Conservation (phyloP, 2,329 filamentous ascomycete species). For the Fusarium sp. region DNA sequence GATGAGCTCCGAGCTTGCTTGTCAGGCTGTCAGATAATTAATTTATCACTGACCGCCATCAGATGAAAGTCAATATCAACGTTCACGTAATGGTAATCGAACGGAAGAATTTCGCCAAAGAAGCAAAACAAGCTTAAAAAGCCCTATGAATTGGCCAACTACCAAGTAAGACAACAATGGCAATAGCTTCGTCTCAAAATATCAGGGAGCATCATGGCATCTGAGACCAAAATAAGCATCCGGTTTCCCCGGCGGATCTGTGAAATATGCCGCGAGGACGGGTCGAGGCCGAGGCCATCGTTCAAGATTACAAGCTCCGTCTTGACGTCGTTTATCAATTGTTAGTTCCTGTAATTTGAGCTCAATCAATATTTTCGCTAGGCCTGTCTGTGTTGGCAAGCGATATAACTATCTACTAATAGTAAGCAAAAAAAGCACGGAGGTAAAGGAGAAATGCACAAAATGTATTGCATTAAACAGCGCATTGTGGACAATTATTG, state of each 20-base stretch:
- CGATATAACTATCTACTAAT: conserved; percentile 16
- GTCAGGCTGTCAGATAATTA: conserved; percentile 10
- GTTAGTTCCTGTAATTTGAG: conserved; percentile 35
- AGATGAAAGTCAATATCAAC: conserved; percentile 9
- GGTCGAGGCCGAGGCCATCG: conserved; percentile 15
- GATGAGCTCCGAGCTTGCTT: background rate
- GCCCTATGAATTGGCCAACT: background rate
- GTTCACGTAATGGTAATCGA: conserved; percentile 2
- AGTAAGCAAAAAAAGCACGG: conserved; percentile 13
- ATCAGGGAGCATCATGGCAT: conserved; percentile 26
- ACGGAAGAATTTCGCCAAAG: conserved; percentile 5
- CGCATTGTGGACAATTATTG: conserved; percentile 13
- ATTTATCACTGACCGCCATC: conserved; percentile 27
- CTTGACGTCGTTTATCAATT: conserved; percentile 29
- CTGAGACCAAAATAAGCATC: conserved; percentile 16
- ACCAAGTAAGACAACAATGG: conserved; percentile 19
- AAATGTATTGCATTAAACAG: conserved; percentile 24
- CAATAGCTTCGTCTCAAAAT: conserved; percentile 28
- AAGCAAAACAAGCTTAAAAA: conserved; percentile 33
- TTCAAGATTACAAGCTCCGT: conserved; percentile 29
- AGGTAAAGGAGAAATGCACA: conserved; percentile 24
- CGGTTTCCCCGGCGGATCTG: conserved; percentile 37
- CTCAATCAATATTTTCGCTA: conserved; percentile 1
- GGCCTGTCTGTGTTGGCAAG: conserved; percentile 6
- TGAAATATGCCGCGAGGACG: conserved; percentile 20